Evolutionary conservation across 2,329 filamentous ascomycete genomes (phyloP).

Genomic region (Fusarium anguioides): DNA sequence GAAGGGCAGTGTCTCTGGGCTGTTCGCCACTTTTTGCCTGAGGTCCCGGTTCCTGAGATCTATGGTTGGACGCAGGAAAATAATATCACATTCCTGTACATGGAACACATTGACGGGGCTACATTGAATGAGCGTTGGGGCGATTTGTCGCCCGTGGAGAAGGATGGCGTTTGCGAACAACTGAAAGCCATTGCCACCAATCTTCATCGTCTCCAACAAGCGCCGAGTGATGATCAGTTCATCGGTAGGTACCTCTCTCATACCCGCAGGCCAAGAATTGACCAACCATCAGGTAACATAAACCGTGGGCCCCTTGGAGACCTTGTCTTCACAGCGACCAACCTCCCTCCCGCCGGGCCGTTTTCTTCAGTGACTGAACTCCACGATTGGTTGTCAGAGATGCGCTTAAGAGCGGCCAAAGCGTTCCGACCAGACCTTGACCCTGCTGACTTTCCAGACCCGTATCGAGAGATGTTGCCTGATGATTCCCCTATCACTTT

Average conservation of each 20-base stretch:
- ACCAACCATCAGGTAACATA: conserved; percentile 12
- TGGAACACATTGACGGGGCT: conserved; percentile 5
- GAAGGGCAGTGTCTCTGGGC: background rate
- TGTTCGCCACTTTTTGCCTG: background rate
- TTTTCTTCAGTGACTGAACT: conserved; percentile 15
- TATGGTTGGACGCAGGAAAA: conserved; percentile 15
- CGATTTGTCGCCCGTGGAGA: background rate
- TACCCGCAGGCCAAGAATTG: background rate
- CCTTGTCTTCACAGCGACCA: conserved; percentile 2
- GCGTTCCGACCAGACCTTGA: background rate
- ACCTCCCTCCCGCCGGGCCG: conserved; percentile 8
- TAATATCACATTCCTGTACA: conserved; percentile 9
- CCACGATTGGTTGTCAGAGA: conserved; percentile 24
- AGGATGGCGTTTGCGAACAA: background rate
- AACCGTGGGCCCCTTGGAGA: conserved; percentile 6
- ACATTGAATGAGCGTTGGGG: conserved; percentile 13
- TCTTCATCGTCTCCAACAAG: background rate
- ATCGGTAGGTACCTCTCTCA: background rate
- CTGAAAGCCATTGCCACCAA: background rate
- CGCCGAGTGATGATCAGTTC: background rate
- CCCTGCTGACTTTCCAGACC: conserved; percentile 2
- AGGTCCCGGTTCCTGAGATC: conserved; percentile 29
- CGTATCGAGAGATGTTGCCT: background rate
- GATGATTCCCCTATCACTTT: conserved; percentile 11
- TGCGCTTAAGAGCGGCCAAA: background rate